Percentiles rank a stretch among this genome's conserved stretches.
These are phyloP conservation scores for Botryosphaeria dothidea DNA, from an alignment of 2,329 filamentous ascomycete genomes.

Conservation along the genomic window DNA sequence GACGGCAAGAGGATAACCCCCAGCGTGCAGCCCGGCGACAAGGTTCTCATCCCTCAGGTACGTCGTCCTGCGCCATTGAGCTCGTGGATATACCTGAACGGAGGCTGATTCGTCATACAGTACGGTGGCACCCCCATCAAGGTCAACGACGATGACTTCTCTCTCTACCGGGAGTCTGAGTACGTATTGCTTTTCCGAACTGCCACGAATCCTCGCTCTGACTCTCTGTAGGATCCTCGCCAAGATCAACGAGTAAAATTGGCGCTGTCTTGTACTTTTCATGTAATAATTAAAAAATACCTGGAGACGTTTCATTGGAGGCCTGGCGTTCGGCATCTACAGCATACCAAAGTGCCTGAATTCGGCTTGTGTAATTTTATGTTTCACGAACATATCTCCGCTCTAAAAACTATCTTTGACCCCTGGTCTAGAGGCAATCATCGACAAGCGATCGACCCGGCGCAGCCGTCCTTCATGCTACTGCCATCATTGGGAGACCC, in stretches of 20 bases:
- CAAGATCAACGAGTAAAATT: conserved; percentile 93
- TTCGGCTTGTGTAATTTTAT: conserved; percentile 13
- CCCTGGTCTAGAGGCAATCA: neutral
- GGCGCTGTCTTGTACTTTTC: conserved; percentile 15
- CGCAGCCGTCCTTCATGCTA: neutral
- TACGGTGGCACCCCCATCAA: conserved; percentile 94
- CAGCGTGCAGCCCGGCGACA: conserved; percentile 81
- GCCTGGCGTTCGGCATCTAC: conserved; percentile 19
- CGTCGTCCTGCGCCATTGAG: conserved; percentile 9
- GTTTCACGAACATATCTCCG: conserved; percentile 17
- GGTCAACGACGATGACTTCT: conserved; percentile 95
- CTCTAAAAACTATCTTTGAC: neutral
- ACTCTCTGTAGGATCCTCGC: conserved; percentile 74
- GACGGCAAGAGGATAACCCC: conserved; percentile 85
- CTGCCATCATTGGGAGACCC: neutral
- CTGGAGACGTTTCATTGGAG: conserved; percentile 18
- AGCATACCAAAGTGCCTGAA: conserved; percentile 15
- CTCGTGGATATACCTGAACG: neutral
- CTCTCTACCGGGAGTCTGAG: conserved; percentile 97
- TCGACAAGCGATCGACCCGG: neutral
- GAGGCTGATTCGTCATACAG: conserved; percentile 45
- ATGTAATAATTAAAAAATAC: conserved; percentile 18
- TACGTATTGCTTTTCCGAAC: conserved; percentile 56
- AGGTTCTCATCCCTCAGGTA: conserved; percentile 94
- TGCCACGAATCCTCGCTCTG: neutral